A percentile compares a stretch with the other conserved stretches of the same genome.
phyloP scores from a whole-genome alignment of 108 stramenopile species.

The Bacterosira constricta region DNA sequence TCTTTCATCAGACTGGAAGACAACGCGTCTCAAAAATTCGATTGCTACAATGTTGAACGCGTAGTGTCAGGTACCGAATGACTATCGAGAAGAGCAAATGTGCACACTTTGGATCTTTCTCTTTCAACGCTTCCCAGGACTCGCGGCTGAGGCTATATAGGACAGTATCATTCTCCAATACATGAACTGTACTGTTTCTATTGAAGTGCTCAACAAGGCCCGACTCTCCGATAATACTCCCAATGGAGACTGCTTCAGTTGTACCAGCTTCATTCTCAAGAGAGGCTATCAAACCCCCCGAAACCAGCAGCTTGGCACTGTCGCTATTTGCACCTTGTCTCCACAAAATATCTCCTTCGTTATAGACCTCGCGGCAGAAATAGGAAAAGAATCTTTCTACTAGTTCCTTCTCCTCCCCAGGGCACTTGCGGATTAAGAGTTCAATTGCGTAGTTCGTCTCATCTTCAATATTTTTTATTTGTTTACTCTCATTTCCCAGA shows the following conservation, averaged over 20 bases:
- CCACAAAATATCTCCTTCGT: constrained; percentile 62
- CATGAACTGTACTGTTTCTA: constrained; percentile 30
- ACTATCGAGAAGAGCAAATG: constrained; percentile 59
- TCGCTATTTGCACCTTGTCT: constrained; percentile 55
- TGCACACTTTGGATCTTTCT: constrained; percentile 55
- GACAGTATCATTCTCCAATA: not conserved
- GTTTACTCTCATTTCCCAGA: not conserved
- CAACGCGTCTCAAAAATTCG: constrained; percentile 72
- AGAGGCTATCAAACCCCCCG: constrained; percentile 41
- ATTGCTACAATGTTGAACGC: constrained; percentile 80
- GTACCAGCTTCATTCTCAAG: constrained; percentile 48
- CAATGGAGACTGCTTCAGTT: constrained; percentile 42
- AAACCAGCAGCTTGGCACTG: constrained; percentile 63
- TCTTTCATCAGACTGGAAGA: constrained; percentile 53
- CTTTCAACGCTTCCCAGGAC: constrained; percentile 15
- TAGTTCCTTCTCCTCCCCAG: constrained; percentile 26
- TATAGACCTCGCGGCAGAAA: constrained; percentile 58
- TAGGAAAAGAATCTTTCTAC: constrained; percentile 38
- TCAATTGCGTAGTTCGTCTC: constrained; percentile 24
- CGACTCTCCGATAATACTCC: constrained; percentile 33
- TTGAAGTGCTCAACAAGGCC: constrained; percentile 24
- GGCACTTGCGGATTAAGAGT: constrained; percentile 18
- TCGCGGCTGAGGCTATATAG: constrained; percentile 16
- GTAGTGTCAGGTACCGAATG: constrained; percentile 59
- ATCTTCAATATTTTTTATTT: constrained; percentile 17